Evolutionary conservation across 2,329 filamentous ascomycete species (phyloP), one percentile per base, ranked within the genome.

Genomic region (Didymella sp.): DNA sequence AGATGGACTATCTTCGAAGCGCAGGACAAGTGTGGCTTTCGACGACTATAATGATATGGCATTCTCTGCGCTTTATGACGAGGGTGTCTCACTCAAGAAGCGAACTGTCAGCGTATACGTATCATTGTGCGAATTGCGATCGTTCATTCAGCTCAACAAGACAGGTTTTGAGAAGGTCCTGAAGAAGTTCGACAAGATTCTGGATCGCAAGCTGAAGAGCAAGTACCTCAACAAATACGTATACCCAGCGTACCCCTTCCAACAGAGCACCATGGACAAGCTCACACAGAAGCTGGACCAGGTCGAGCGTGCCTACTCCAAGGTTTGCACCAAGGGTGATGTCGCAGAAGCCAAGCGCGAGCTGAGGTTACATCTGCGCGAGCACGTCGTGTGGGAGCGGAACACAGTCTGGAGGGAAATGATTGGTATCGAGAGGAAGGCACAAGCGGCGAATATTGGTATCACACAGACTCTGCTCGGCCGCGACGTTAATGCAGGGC

Each of bases 351-450:
- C 95, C 4, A 91, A 88, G 69, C 89, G 91, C 65, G 95, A 98
- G 72, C 82, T 99, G 55, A 86, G 95, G 51, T 86, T 96, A 27
- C 93, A 99, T 72, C 84, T 99, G 24, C 84, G 95, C 55, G 96
- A 99, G 77, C 95, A 99, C 75, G 93, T 99, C 19, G 94, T 98
- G 0, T 99, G 95, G 96, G 96, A 99, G 76, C 86, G 95, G 55
- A 99, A 99, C 73, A 99, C 95, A 0, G 95, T 99, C 17, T 99
- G 95, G 95, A 84, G 96, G 78, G 95, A 99, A 69, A 95, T 99
- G 86, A 99, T 99, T 73, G 95, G 94, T 50, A 94, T 99, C 66
- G 96, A 99, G 79, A 85, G 95, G 21, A 93, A 96, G 73, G 92
- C 92, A 1, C 94, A 98, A 77, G 96, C 95, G 8, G 94, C 94